Conservation (phyloP, 805 yeast genomes). For the Candida tammaniensis region DNA sequence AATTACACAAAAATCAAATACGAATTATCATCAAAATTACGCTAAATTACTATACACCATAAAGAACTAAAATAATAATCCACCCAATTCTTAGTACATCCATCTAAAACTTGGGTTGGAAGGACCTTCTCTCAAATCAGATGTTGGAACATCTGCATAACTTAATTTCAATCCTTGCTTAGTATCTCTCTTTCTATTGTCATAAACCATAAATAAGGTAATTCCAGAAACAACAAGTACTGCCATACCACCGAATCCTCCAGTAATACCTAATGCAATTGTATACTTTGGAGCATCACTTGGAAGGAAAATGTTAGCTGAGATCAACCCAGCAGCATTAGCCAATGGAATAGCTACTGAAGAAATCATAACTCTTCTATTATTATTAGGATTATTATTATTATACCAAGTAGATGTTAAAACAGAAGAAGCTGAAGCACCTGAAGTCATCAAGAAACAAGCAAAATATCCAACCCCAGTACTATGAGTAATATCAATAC, state of each 20-base stretch:
- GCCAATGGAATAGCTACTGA: constrained; percentile 42
- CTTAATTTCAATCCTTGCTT: constrained; percentile 37
- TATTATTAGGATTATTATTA: constrained; percentile 46
- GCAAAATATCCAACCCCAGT: constrained; percentile 43
- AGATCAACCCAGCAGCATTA: constrained; percentile 31
- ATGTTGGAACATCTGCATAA: constrained; percentile 41
- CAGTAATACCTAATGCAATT: constrained; percentile 30
- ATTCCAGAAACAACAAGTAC: constrained; percentile 23
- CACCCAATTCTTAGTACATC: constrained; percentile 43
- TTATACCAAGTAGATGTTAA: constrained; percentile 51
- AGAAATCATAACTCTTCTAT: constrained; percentile 44
- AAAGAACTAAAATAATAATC: too few relatives aligned
- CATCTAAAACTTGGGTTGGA: constrained; percentile 44
- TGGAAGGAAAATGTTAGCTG: constrained; percentile 30
- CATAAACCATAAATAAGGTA: constrained; percentile 36
- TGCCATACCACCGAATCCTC: constrained; percentile 29
- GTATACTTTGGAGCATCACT: constrained; percentile 30
- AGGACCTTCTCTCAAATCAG: constrained; percentile 44
- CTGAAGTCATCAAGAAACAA: constrained; percentile 48
- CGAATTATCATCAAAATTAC: too few relatives aligned
- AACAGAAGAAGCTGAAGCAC: constrained; percentile 48
- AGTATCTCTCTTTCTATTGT: constrained; percentile 40
- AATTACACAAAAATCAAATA: too few relatives aligned
- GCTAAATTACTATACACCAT: constrained; percentile 1
- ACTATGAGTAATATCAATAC: constrained; percentile 37